A percentile compares a stretch with the other conserved stretches of the same genome.
Evolutionary conservation across 768 basidiomycete species (phyloP).

Genomic region (Rhizopogon vulgaris): DNA sequence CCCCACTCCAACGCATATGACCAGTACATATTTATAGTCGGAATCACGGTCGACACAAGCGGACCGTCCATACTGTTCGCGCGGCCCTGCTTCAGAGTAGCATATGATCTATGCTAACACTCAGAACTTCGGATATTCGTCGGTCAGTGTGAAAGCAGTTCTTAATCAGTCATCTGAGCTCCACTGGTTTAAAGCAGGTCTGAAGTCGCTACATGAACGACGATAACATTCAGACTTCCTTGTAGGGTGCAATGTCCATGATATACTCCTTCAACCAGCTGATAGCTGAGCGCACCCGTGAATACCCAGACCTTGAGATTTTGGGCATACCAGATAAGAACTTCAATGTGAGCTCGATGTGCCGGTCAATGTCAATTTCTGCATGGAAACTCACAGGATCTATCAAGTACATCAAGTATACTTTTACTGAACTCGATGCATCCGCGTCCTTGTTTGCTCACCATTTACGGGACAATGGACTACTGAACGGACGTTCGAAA

Average conservation of each 20-base stretch:
- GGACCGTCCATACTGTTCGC: neutral
- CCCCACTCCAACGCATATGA: too few species aligned
- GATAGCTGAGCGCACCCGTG: conserved; percentile 12
- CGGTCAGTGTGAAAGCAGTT: conserved; percentile 1
- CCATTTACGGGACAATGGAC: conserved; percentile 12
- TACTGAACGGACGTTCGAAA: conserved; percentile 17
- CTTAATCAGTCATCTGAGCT: neutral
- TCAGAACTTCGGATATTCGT: neutral
- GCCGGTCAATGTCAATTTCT: neutral
- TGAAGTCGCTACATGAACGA: neutral
- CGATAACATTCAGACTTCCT: neutral
- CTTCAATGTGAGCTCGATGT: conserved; percentile 8
- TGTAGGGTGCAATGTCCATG: conserved; percentile 11
- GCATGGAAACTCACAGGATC: neutral
- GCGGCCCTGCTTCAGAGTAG: neutral
- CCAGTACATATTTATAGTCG: too few species aligned
- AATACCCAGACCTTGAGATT: conserved; percentile 16
- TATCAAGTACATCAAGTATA: conserved; percentile 20
- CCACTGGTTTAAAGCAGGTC: neutral
- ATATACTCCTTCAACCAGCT: conserved; percentile 24
- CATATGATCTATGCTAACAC: neutral
- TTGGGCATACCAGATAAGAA: conserved; percentile 21
- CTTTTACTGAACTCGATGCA: conserved; percentile 17
- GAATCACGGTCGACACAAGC: neutral
- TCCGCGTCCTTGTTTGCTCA: conserved; percentile 22